A percentile compares a stretch with the other conserved stretches of the same genome.
phyloP scores from a whole-genome alignment of 305 asterid species.

The Fraxinus platypoda region DNA sequence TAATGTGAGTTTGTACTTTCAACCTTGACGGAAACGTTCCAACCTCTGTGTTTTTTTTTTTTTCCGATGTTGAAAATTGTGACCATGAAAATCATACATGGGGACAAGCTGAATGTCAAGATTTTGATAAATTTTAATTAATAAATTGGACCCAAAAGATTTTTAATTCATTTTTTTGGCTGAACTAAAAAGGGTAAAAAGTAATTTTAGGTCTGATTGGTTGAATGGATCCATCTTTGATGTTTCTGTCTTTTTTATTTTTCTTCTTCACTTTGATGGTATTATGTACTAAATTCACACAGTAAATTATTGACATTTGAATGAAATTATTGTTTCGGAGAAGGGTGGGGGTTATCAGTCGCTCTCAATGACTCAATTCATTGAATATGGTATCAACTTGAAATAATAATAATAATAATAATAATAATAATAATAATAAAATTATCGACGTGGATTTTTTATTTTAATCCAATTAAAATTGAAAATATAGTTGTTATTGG shows the following conservation, averaged over 20 bases:
- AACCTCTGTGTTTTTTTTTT: background rate
- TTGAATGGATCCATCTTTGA: background rate
- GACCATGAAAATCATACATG: background rate
- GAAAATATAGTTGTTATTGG: no score
- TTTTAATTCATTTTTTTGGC: no score
- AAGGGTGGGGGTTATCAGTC: background rate
- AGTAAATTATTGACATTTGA: background rate
- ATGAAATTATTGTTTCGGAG: background rate
- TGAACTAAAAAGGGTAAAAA: no score
- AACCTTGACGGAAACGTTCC: background rate
- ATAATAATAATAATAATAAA: no score
- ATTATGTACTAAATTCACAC: background rate
- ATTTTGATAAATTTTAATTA: background rate
- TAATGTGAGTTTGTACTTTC: background rate
- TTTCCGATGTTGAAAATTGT: background rate
- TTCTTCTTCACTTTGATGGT: no score
- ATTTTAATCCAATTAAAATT: no score
- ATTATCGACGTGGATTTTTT: background rate
- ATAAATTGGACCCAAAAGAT: no score
- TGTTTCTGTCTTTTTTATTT: background rate
- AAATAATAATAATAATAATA: no score
- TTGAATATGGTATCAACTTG: background rate
- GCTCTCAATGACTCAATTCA: background rate
- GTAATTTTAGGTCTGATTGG: background rate
- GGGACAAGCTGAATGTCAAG: background rate